Evolutionary conservation across 805 yeast genomes (phyloP), one percentile per base, ranked within the genome.

Genomic region (Metschnikowia gelsemii): DNA sequence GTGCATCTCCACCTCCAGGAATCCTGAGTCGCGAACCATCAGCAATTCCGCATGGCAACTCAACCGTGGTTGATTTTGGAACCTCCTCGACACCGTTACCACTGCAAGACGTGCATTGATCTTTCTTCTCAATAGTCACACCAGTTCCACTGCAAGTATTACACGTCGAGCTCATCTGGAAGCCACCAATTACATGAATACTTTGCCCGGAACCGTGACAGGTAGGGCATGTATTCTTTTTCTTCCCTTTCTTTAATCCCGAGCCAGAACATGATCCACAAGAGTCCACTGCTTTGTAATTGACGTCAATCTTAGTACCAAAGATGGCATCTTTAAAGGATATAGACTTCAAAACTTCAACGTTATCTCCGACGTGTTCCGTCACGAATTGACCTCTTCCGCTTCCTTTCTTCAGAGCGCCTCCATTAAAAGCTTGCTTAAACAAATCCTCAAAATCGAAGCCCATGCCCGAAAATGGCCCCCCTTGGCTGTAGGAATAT

Each of bases 81-180:
- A 73, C 70, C 43, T 81, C 81, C 28, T 73, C 73, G 5, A 87
- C 95, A 45, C 99, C 99, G 46, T 85, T 82, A 38, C 98, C 97
- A 51, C 82, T 90, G 67, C 99, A 93, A 1, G 81, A 61, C 1
- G 59, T 56, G 73, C 99, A 93, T 40, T 80, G 79, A 58, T 88
- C 89, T 11, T 70, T 66, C 14, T 75, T 71, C 34, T 81, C 76
- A 36, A 89, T 79, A 3, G 72, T 74, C 1, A 88, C 93, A 40
- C 99, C 99, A 5, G 86, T 70, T 29, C 99, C 99, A 32, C 76
- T 80, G 72, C 99, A 93, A 3, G 81, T 68, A 36, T 73, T 73
- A 75, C 99, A 93, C 9, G 96, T 88, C 0, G 96, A 81, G 2
- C 96, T 83, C 96, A 93, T 89, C 56, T 90, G 96, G 76, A 91